These are phyloP conservation scores for Purshia tridentata DNA, from an alignment of 306 rosid genomes.

Conservation along the genomic window DNA sequence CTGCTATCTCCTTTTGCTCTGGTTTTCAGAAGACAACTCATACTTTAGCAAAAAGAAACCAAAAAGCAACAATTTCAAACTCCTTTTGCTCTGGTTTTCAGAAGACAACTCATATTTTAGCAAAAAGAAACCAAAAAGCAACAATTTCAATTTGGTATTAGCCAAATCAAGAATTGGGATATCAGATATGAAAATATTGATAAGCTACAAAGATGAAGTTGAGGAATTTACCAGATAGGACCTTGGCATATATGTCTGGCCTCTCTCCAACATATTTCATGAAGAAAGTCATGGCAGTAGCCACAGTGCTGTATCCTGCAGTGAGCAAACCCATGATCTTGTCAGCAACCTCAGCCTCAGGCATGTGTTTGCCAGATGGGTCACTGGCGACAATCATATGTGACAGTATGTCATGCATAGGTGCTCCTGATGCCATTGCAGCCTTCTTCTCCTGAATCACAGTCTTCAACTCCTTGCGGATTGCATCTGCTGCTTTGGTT, in stretches of 20 bases:
- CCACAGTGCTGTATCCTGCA: conserved; percentile 23
- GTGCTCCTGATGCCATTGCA: conserved; percentile 41
- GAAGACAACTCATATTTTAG: not conserved
- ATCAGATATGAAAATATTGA: not conserved
- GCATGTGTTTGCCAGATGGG: conserved; percentile 52
- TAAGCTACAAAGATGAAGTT: not conserved
- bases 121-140: not conserved
- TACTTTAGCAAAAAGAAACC: too few relatives aligned
- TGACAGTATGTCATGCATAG: conserved; percentile 48
- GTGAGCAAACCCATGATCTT: conserved; percentile 27
- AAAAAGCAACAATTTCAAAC: not conserved
- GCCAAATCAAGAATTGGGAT: not conserved
- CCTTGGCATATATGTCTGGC: conserved; percentile 42
- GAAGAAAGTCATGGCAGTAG: conserved; percentile 29
- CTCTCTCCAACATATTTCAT: conserved; percentile 24
- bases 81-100: not conserved
- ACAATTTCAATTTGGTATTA: not conserved
- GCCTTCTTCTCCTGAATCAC: conserved; percentile 52
- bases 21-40: too few relatives aligned
- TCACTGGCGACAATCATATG: conserved; percentile 53
- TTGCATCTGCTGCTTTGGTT: conserved; percentile 27
- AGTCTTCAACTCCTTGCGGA: conserved; percentile 42
- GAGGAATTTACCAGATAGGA: conserved; percentile 39
- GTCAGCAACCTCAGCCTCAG: conserved; percentile 46
- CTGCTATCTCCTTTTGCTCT: conserved; percentile 36